phyloP scores from a whole-genome alignment of 2,329 filamentous ascomycete species.

The Aspergillus ustus region DNA sequence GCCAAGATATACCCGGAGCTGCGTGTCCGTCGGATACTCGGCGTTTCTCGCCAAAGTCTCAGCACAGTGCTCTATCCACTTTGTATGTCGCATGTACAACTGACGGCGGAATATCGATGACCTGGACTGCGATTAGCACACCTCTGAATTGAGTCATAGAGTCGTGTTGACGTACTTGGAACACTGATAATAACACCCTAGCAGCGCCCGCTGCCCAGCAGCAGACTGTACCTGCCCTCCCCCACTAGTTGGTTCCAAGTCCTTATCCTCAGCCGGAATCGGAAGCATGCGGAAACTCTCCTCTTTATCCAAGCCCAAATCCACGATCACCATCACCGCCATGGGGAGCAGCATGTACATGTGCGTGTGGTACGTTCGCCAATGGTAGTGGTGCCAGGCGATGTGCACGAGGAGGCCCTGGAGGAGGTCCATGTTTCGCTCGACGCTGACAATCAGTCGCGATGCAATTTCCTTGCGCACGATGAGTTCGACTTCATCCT shows the following conservation, averaged over 20 bases:
- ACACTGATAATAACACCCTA: constrained; percentile 18
- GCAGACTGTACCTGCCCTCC: not conserved
- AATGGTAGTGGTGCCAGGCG: constrained; percentile 21
- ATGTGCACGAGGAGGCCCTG: constrained; percentile 19
- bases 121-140: not conserved
- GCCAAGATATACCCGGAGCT: constrained; percentile 11
- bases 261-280: not conserved
- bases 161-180: constrained; percentile 6
- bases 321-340: constrained; percentile 8
- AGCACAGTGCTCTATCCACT: constrained; percentile 18
- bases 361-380: constrained; percentile 13
- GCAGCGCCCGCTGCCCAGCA: constrained; percentile 12
- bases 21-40: constrained; percentile 17
- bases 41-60: not conserved
- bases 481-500: constrained; percentile 7
- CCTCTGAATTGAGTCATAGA: too few relatives aligned
- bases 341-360: constrained; percentile 19
- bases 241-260: not conserved
- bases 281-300: not conserved
- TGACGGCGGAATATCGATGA: constrained; percentile 18
- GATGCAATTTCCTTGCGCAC: constrained; percentile 6
- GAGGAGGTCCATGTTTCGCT: constrained; percentile 19
- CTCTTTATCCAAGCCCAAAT: not conserved
- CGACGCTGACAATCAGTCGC: constrained; percentile 9
- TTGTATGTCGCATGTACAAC: constrained; percentile 17